Evolutionary conservation across 2,329 filamentous ascomycete species (phyloP), one percentile per base, ranked within the genome.

Genomic region (Ambrosiella xylebori): DNA sequence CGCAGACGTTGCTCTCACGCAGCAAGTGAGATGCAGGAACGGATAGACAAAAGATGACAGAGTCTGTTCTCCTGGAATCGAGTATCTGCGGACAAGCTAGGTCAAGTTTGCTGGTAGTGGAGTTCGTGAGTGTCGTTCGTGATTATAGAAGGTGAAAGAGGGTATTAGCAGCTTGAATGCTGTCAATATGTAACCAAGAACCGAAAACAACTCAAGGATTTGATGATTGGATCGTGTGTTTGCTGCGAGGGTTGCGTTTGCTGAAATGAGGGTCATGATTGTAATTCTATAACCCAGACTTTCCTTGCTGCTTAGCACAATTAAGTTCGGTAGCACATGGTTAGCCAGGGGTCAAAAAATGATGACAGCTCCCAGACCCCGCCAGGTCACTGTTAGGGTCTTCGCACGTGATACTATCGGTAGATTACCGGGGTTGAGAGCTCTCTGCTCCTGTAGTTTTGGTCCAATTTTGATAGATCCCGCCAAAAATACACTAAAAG

Each of bases 351-450:
- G 37, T 49, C n/a, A n/a, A 11, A 19, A 7, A 19, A 8, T 11
- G 12, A 45, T 49, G 55, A 50, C 17, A 57, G 41, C n/a, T 27
- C 17, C 3, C 39, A 50, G 37, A 19, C 50, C 57, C 51, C 27
- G 13, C n/a, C 4, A 7, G n/a, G 35, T 13, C 7, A 13, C 1
- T 19, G 17, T 12, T 49, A 60, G 59, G 59, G 59, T 60, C 13
- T 0, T 11, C 1, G 8, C 56, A 60, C 59, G 58, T 59, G 58
- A 35, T 3, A 0, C 7, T 3, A 4, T 35, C 59, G 59, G 59
- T 45, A 54, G 56, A 60, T 55, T 51, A 35, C 55, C 59, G 59
- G 59, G 12, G 44, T 17, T 19, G 1, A 27, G 7, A 4, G 15
- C 1, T 8, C 1, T 2, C 17, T 50, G 52, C 15, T n/a, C 11